Evolutionary conservation across 2,329 filamentous ascomycete genomes (phyloP).

Genomic region (Verticillium alfalfae): DNA sequence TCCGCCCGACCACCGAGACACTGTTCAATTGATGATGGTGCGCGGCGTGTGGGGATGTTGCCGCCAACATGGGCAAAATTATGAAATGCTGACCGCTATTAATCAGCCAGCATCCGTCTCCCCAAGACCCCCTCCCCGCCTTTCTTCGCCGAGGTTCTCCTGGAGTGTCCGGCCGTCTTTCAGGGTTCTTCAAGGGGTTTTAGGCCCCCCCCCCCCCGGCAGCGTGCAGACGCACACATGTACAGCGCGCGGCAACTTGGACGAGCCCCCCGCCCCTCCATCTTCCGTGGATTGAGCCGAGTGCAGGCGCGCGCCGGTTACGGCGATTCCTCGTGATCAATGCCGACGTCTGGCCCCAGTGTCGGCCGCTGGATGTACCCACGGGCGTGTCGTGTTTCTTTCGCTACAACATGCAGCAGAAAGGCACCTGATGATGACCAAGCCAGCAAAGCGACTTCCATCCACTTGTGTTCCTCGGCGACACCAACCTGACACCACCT

Average conservation of each 20-base stretch:
- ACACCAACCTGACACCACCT: too few species aligned
- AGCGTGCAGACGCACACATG: background rate
- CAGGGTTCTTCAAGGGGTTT: background rate
- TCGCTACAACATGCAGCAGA: too few species aligned
- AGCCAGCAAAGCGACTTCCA: too few species aligned
- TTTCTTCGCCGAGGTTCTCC: slow-evolving; percentile 1
- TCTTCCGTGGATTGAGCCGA: background rate
- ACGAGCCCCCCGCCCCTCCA: too few species aligned
- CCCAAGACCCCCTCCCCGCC: background rate
- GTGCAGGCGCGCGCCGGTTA: background rate
- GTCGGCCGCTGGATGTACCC: too few species aligned
- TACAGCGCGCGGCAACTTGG: background rate
- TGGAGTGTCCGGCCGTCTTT: background rate
- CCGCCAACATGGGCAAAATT: background rate
- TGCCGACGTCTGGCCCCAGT: background rate
- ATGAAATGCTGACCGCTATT: slow-evolving; percentile 1
- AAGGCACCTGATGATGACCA: too few species aligned
- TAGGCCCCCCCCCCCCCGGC: background rate
- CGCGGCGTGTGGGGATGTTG: background rate
- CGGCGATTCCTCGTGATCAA: background rate
- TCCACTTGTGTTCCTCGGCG: too few species aligned
- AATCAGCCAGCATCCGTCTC: background rate
- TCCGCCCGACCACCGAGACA: background rate
- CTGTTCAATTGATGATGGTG: background rate
- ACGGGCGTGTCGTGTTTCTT: background rate